Evolutionary conservation across 371 early-diverging fungal species (phyloP), one percentile per base, ranked within the genome.

Genomic region (Dipsacomyces acuminosporus): DNA sequence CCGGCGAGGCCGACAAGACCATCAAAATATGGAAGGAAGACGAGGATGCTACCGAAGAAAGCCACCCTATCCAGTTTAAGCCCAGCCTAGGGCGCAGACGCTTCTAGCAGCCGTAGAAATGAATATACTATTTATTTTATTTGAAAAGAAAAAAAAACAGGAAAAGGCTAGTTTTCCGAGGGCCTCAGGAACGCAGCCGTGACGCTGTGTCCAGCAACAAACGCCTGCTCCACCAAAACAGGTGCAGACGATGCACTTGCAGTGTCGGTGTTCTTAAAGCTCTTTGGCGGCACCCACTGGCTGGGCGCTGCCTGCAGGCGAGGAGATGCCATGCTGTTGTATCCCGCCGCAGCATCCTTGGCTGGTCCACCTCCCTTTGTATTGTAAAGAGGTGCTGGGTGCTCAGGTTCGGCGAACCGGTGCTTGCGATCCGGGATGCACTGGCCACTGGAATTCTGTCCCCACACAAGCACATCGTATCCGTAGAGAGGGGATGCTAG

Each of bases 1-100:
- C 98, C 0, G 93, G 96, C 57, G 98, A 97, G 76, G 96, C 95
- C 0, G 98, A 98, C 76, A 98, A 98, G 78, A 90, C 95, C 0
- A 94, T 98, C 76, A 98, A 98, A 77, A 90, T 98, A 41, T 98
- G 74, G 64, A 73, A 74, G 35, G 73, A 76, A 42, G 71, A 76
- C 42, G 64, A 76, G 2, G 59, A 61, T 9, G 71, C 76, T 2
- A 83, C 85, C 14, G 78, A 78, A 2, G 87, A 86, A 56, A 75
- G 84, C n/a, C 84, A 84, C 47, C 87, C 87, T 5, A 61, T 86
- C 19, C 67, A 80, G 41, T 86, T 83, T 74, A 77, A 75, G 54
- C 87, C 87, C 3, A 54, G 54, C 8, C 54, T 80, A 5, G 42
- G 47, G 9, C 62, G 74, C 23, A 58, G 58, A 5, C 30, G 30